Base-by-base conservation (phyloP, 345 rosid species). In the Pistacia integerrima region DNA sequence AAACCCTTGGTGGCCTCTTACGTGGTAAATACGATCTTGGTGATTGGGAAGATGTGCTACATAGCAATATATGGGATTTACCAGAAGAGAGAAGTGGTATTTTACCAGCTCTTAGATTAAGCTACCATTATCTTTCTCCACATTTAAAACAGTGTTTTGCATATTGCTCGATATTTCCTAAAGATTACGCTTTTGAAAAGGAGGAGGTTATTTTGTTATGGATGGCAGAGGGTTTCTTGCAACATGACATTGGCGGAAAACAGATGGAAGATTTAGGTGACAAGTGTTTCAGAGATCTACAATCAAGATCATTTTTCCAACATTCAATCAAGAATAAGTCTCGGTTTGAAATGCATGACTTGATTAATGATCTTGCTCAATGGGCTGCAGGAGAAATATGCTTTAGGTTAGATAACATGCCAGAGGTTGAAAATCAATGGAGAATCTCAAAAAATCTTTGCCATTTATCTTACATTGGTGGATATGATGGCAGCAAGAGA, bases 141-240 rank as follows among this genome's bases (percentile, higher is more conserved):
- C 69, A 74, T 54, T 78, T 84, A 51, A 84, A 84, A 64, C 80
- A 60, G 9, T 87, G 85, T 25, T 87, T 87, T 69, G 82, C 83
- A 5, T 66, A 78, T 61, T 84, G 85, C 72, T 76, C 86, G 9
- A 36, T 82, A 54, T 72, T 84, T 17, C 83, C 85, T 25, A 82
- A 84, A 41, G 85, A 82, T 28, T 76, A 79, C 64, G 81, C 60
- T 66, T 82, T 84, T 35, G 46, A 77, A 0, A 75, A 55, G 62
- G 83, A 84, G n/a, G 18, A 79, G 8, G 10, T 82, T 60, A 77
- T 79, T 8, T 80, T 79, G 13, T 41, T 84, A 55, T 84, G 87
- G 87, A 84, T 79, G 87, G 85, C 81, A 28, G 35, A 74, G 61
- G 87, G 80, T 76, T 72, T 58, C 11, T 11, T 59, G 56, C 35